A percentile compares a stretch with the other conserved stretches of the same genome.
Conservation (phyloP, 768 basidiomycete species). For the Phanerodontia chrysosporium region DNA sequence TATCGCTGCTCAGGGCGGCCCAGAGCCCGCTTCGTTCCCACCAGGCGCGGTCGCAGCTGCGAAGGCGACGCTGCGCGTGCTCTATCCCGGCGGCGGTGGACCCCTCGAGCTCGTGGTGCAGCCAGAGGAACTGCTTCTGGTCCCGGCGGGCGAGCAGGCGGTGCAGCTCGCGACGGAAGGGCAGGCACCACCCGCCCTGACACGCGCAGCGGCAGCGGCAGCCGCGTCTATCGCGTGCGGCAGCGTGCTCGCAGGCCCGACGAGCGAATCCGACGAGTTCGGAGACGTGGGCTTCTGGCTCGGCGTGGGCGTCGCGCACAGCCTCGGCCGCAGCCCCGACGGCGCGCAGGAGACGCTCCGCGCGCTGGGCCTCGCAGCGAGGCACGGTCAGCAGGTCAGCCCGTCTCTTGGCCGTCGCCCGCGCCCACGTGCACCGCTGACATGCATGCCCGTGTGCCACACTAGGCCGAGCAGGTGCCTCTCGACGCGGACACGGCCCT, state of each 20-base stretch:
- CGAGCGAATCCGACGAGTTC: conserved; percentile 56
- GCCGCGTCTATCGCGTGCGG: conserved; percentile 40
- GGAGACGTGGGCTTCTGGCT: conserved; percentile 53
- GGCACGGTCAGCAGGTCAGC: background rate
- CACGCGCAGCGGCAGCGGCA: conserved; percentile 39
- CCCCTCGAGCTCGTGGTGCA: background rate
- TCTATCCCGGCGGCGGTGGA: background rate
- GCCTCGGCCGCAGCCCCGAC: conserved; percentile 27
- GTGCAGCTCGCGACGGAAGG: background rate
- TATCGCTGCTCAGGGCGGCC: background rate
- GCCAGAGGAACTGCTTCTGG: background rate
- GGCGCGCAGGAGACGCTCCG: conserved; percentile 29
- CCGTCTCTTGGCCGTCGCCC: conserved; percentile 2
- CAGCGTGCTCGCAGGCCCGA: conserved; percentile 49
- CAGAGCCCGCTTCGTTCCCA: background rate
- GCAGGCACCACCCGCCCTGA: background rate
- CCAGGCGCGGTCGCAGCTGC: background rate
- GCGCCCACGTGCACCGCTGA: background rate
- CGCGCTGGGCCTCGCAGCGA: conserved; percentile 25
- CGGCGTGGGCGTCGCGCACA: conserved; percentile 35
- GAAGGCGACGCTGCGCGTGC: background rate
- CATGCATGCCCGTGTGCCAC: background rate
- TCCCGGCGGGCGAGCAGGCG: background rate
- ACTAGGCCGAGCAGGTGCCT: conserved; percentile 17
- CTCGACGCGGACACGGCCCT: conserved; percentile 11